Base-by-base conservation (phyloP, 495 filamentous ascomycete species). In the Zalerion maritima region DNA sequence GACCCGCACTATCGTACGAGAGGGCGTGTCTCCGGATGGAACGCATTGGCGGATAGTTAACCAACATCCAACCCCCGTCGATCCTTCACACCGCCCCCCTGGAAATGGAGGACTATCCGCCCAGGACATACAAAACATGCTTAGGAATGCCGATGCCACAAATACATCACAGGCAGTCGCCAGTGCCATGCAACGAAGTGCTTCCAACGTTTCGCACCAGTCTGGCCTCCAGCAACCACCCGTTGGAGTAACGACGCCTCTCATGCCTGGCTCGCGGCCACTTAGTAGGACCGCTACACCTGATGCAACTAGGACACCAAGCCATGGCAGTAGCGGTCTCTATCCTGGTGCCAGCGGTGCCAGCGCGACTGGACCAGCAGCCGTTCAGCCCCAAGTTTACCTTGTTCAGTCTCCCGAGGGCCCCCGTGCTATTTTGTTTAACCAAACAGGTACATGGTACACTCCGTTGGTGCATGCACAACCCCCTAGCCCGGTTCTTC, bases 341-440 rank as follows among this genome's bases (percentile, higher is more conserved):
- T 16, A 15, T 31, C 6, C 28, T 20, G n/a, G 17, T 3, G 12
- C 38, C 21, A 14, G 16, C 21, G 11, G 24, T 24, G 28, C 24
- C 10, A 17, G 16, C 8, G 14, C 18, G 3, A 21, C 11, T 12
- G 12, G 28, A 15, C 3, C 26, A 36, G 20, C 31, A 26, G 17
- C 42, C 29, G 31, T 19, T 38, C 34, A 34, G 4, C 51, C 68
- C 3, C 56, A 67, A 32, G 63, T 74, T 3, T 79, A 76, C 42
- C 58, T 79, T 21, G 47, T 79, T 6, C 68, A 61, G 3, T 75
- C 73, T 2, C 71, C 74, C 1, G 50, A 45, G 11, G 74, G 73
- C 3, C 72, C 69, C 18, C 64, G 68, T 28, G 71, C 67, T 4
- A 46, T 79, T 6, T 44, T 78, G 5, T 50, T 75, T 37, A 67